Percentiles rank a stretch among this genome's conserved stretches.
Conservation (phyloP, 108 stramenopile genomes). For the Stephanodiscus triporus region DNA sequence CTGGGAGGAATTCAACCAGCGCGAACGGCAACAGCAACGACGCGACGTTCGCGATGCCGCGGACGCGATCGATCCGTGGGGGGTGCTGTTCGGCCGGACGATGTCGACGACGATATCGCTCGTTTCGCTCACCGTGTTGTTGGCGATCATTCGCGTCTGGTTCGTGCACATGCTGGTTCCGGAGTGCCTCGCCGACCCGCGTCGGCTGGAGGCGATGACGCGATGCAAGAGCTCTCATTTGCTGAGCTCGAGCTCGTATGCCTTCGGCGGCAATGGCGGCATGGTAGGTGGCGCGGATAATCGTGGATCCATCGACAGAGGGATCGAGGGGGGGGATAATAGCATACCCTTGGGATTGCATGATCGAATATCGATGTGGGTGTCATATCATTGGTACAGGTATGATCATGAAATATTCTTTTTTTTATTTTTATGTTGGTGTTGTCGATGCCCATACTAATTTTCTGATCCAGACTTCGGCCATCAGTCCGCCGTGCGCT, state of each 20-base stretch:
- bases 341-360: conserved; percentile 1
- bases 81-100: no score
- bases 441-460: background rate
- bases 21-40: conserved; percentile 1
- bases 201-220: conserved; percentile 63
- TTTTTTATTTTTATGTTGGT: background rate
- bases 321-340: conserved; percentile 2
- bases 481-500: conserved; percentile 43
- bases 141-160: conserved; percentile 64
- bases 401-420: background rate
- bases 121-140: conserved; percentile 39
- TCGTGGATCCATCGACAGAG: background rate
- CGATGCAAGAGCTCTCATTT: conserved; percentile 79
- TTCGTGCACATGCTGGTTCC: conserved; percentile 76
- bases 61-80: background rate
- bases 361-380: conserved; percentile 25
- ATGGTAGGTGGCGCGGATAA: background rate
- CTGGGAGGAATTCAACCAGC: conserved; percentile 47
- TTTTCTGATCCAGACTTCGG: conserved; percentile 15
- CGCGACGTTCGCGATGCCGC: background rate
- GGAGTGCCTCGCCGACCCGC: conserved; percentile 50
- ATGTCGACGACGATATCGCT: no score
- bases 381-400: conserved; percentile 36
- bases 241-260: conserved; percentile 60
- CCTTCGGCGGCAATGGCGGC: conserved; percentile 28